These are phyloP conservation scores for Nidula microcarpa DNA, from an alignment of 768 basidiomycete genomes.

Conservation along the genomic window DNA sequence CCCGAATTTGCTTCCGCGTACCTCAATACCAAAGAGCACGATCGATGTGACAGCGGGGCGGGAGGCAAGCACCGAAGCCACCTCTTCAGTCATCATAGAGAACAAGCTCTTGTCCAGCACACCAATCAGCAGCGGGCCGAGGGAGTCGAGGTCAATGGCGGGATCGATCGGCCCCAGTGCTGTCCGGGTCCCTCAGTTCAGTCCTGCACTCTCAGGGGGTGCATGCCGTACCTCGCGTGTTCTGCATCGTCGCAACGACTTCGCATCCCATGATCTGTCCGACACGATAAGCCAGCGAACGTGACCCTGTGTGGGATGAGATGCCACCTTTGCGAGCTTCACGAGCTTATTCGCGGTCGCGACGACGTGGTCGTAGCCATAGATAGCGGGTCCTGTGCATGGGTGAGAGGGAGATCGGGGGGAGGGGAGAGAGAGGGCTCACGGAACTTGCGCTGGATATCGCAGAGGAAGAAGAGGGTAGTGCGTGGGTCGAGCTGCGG, in stretches of 20 bases:
- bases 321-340: constrained; percentile 61
- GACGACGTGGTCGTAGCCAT: constrained; percentile 70
- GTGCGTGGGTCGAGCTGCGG: constrained; percentile 26
- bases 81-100: constrained; percentile 78
- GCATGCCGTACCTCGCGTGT: constrained; percentile 57
- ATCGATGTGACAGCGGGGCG: constrained; percentile 52
- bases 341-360: constrained; percentile 73
- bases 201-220: not conserved
- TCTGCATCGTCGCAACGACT: constrained; percentile 84
- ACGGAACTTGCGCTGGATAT: constrained; percentile 80
- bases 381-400: constrained; percentile 41
- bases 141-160: constrained; percentile 50
- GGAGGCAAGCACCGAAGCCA: constrained; percentile 45
- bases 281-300: not conserved
- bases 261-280: constrained; percentile 59
- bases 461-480: constrained; percentile 77
- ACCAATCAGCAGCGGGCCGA: constrained; percentile 56
- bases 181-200: constrained; percentile 17
- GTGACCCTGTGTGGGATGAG: not conserved
- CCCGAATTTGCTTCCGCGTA: constrained; percentile 23
- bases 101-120: constrained; percentile 78
- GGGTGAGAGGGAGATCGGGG: not conserved
- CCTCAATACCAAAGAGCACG: constrained; percentile 88
- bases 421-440: constrained; percentile 13
- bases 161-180: constrained; percentile 69